Evolutionary conservation across 192 early-diverging fungal genomes (phyloP).

Genomic region (Geosiphon pyriformis): DNA sequence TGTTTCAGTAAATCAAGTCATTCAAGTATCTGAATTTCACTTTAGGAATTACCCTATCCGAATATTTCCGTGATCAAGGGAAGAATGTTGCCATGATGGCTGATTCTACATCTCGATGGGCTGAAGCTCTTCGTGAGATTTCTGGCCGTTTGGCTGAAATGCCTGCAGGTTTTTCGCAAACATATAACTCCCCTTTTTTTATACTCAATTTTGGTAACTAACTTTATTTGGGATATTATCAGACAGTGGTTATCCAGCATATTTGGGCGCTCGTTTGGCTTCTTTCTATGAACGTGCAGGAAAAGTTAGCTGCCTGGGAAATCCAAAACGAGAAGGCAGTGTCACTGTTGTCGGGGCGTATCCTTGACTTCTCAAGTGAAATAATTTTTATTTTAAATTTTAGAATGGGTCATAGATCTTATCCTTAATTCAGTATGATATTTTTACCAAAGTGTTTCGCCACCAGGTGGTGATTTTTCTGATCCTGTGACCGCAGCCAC

Average conservation of each 20-base stretch:
- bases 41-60: slow-evolving; percentile 84
- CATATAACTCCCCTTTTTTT: background rate
- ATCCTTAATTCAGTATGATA: too few species aligned
- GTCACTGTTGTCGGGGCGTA: slow-evolving; percentile 97
- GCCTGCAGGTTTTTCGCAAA: slow-evolving; percentile 69
- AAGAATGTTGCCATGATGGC: slow-evolving; percentile 99
- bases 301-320: slow-evolving; percentile 94
- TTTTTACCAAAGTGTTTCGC: slow-evolving; percentile 84
- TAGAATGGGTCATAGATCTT: too few species aligned
- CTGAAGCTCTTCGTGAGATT: slow-evolving; percentile 99
- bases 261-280: slow-evolving; percentile 96
- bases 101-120: slow-evolving; percentile 99
- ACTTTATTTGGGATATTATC: slow-evolving; percentile 9
- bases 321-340: slow-evolving; percentile 86
- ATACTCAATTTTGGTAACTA: background rate
- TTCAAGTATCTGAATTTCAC: too few species aligned
- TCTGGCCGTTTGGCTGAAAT: slow-evolving; percentile 99
- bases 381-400: too few species aligned
- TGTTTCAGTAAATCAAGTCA: too few species aligned
- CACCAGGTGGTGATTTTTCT: slow-evolving; percentile 99
- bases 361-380: slow-evolving; percentile 26
- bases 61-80: slow-evolving; percentile 99
- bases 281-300: slow-evolving; percentile 99
- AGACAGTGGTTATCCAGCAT: slow-evolving; percentile 97
- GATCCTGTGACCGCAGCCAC: slow-evolving; percentile 98